These are phyloP conservation scores for Pleurotus eryngii DNA, from an alignment of 768 basidiomycete genomes.

Conservation along the genomic window DNA sequence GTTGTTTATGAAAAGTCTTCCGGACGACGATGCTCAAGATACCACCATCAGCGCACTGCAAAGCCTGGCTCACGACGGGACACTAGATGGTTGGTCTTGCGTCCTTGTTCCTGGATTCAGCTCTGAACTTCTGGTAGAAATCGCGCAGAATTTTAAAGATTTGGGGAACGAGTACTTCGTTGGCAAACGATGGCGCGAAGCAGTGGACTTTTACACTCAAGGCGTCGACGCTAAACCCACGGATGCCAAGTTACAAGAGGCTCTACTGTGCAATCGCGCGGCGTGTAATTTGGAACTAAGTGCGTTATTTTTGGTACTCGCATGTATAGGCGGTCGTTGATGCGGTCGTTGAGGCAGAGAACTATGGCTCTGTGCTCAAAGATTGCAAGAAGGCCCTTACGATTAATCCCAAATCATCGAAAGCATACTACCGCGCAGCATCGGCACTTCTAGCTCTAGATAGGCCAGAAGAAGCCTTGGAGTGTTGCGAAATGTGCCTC, in stretches of 20 bases:
- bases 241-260: conserved; percentile 53
- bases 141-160: conserved; percentile 89
- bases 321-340: neutral
- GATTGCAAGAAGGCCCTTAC: conserved; percentile 77
- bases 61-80: conserved; percentile 83
- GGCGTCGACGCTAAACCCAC: conserved; percentile 83
- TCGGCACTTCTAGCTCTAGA: conserved; percentile 73
- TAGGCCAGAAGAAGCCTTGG: conserved; percentile 75
- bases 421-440: conserved; percentile 86
- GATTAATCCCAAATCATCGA: conserved; percentile 63
- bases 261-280: conserved; percentile 83
- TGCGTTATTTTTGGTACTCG: conserved; percentile 31
- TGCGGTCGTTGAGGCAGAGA: conserved; percentile 47
- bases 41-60: conserved; percentile 77
- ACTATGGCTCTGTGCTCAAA: conserved; percentile 80
- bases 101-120: neutral
- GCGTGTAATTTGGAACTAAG: conserved; percentile 90
- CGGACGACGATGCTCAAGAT: conserved; percentile 64
- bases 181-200: conserved; percentile 83
- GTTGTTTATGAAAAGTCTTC: conserved; percentile 90
- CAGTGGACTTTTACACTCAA: conserved; percentile 85
- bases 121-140: conserved; percentile 45
- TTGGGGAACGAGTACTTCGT: conserved; percentile 95
- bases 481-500: conserved; percentile 74
- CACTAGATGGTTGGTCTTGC: conserved; percentile 83